Evolutionary conservation across 2,329 filamentous ascomycete genomes (phyloP), one percentile per base, ranked within the genome.

Genomic region (Sphaerostilbella broomeana): DNA sequence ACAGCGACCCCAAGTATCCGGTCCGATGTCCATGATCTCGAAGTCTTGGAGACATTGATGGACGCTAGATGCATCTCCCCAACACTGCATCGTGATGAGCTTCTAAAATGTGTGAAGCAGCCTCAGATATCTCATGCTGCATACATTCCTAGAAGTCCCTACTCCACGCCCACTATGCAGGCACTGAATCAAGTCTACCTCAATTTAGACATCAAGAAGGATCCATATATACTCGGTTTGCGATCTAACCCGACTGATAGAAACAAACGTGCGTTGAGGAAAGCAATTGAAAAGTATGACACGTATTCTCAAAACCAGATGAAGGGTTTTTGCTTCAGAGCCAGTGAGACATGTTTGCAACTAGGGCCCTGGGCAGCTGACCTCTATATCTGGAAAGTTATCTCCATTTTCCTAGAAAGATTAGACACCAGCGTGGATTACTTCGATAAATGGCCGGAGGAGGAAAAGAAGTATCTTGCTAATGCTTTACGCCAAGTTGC

Each of bases 1-100:
- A 89, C 83, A 6, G 88, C 88, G 1, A 94, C 84, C 45, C 87
- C 87, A 0, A 73, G 86, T 4, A 77, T 82, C 47, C 75, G 69
- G 40, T 76, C 73, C 1, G 72, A 71, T 12, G 56, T 70, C 1
- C 60, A 65, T 2, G 72, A 72, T 24, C 65, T 90, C 11, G 63
- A 73, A 58, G 55, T 59, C 4, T 71, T 94, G 6, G 87, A 94
- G 55, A 47, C 57, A 3, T 85, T 83, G 27, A 64, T 95, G 29
- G 72, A 88, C 55, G 75, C 86, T 1, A 66, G 75, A 21, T 84
- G 81, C 47, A 74, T 72, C 44, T 81, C 81, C 1, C 88, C 88
- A 0, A 81, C 74, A 3, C 52, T 72, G 2, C 76, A 89, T 53
- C 73, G 83, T 2, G 72, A 75, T 10, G 84, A 92, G 47, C 71